Percentiles rank a stretch among this genome's conserved stretches.
These are phyloP conservation scores for Fusarium agapanthi DNA, from an alignment of 2,329 filamentous ascomycete genomes.

Conservation along the genomic window DNA sequence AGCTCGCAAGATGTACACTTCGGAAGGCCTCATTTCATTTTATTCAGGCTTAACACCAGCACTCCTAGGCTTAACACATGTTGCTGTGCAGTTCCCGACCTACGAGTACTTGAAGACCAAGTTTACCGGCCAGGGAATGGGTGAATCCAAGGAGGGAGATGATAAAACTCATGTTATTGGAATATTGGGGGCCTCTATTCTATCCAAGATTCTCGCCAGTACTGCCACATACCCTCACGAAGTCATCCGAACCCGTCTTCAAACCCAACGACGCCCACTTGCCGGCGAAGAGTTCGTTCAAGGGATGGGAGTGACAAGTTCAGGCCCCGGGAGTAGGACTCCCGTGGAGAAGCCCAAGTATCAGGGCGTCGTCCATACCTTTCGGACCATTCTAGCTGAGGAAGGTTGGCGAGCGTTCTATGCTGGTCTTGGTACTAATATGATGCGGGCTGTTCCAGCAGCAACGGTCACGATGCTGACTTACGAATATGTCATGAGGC, in stretches of 20 bases:
- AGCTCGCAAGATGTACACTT: constrained; percentile 92
- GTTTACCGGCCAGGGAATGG: constrained; percentile 92
- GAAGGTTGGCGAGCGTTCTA: constrained; percentile 98
- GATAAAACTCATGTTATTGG: constrained; percentile 75
- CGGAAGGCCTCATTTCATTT: constrained; percentile 88
- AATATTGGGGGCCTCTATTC: constrained; percentile 85
- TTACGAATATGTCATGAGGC: constrained; percentile 80
- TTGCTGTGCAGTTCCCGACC: constrained; percentile 95
- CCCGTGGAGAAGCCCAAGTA: constrained; percentile 64
- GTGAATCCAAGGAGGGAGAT: constrained; percentile 60
- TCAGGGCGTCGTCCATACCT: constrained; percentile 81
- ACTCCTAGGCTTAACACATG: constrained; percentile 89
- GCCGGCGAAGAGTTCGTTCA: constrained; percentile 63
- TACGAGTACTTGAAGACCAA: constrained; percentile 93
- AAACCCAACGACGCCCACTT: constrained; percentile 85
- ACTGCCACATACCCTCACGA: constrained; percentile 97
- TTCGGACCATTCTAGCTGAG: constrained; percentile 83
- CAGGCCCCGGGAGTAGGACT: constrained; percentile 39
- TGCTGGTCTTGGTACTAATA: constrained; percentile 95
- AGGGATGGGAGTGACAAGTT: constrained; percentile 56
- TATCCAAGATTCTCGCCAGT: constrained; percentile 94
- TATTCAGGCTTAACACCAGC: constrained; percentile 95
- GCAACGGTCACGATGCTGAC: constrained; percentile 98
- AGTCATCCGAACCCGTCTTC: constrained; percentile 89
- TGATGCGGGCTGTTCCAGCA: constrained; percentile 93